Base-by-base conservation (phyloP, 116 monocot genomes). In the Cymodocea nodosa region DNA sequence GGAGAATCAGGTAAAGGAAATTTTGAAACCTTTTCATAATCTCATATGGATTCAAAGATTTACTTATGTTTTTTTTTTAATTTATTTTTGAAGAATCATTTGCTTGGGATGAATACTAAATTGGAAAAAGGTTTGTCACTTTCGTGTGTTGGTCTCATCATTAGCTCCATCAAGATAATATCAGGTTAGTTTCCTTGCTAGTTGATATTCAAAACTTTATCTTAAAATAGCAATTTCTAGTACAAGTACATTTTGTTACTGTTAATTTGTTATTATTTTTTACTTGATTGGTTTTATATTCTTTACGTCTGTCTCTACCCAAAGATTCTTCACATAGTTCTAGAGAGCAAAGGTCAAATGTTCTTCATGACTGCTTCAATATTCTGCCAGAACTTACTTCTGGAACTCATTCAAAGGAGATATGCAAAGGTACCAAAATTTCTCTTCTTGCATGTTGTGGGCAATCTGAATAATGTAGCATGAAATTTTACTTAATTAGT, bases 1-100 rank as follows among this genome's bases (percentile, higher is more conserved):
- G 65, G 83, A 89, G 66, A 99, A 99, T 73, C 92, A 99, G 92
- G 99, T 84, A 76, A 56, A 64, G 48, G 23, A 18, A 36, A 36
- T 35, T 22, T 51, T 18, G 3, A 40, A 11, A 13, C 39, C 40
- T 36, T 49, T 15, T 68, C 25, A 10, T 17, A 8, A 51, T 62
- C 44, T 57, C 18, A 52, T 6, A 59, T 48, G 16, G 20, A 14
- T 65, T 50, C 22, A 51, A 3, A 15, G 23, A 15, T 30, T 51
- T 44, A 65, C 16, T 50, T 60, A 24, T 8, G 34, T n/a, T n/a
- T 3, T 35, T 10, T 66, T 59, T 15, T 64, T 59, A 18, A 6
- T 74, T 62, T 40, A 10, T 55, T 67, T 52, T 76, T 55, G 52
- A 76, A 99, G 99, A 78, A 75, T 52, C 84, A 92, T 77, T 77